Conservation (phyloP, 768 basidiomycete genomes). For the Tylopilus sp. region DNA sequence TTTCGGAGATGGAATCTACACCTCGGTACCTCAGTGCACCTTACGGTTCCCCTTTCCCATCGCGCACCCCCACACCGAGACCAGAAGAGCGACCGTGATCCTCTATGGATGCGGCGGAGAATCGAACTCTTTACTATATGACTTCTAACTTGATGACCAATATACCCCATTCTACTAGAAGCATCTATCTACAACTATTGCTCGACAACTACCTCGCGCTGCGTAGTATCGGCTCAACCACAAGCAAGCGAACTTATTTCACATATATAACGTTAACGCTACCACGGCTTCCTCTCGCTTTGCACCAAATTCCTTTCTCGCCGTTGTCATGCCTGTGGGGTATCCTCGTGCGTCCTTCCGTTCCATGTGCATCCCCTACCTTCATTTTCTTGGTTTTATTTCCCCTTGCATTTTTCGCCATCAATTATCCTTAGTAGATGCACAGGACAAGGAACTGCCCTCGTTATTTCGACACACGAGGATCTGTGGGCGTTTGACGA, state of each 20-base stretch:
- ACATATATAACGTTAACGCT: conserved; percentile 33
- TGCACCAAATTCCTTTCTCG: conserved; percentile 20
- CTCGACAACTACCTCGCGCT: conserved; percentile 24
- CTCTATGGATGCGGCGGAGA: conserved; percentile 10
- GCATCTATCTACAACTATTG: conserved; percentile 32
- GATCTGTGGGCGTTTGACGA: conserved; percentile 14
- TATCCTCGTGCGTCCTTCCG: conserved; percentile 18
- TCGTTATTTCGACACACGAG: conserved; percentile 17
- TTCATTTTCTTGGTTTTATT: conserved; percentile 27
- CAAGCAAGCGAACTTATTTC: conserved; percentile 34
- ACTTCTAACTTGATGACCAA: conserved; percentile 33
- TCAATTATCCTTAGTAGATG: conserved; percentile 9
- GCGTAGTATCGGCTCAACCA: conserved; percentile 21
- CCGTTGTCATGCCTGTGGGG: conserved; percentile 12
- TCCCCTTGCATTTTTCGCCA: conserved; percentile 6
- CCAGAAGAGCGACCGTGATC: conserved; percentile 32
- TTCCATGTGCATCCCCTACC: conserved; percentile 16
- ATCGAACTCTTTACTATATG: conserved; percentile 29
- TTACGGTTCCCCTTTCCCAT: conserved; percentile 48
- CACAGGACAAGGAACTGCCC: conserved; percentile 15
- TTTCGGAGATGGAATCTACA: conserved; percentile 40
- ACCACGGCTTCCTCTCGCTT: conserved; percentile 25
- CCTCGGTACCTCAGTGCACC: conserved; percentile 46
- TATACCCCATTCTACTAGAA: conserved; percentile 35
- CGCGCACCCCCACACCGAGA: conserved; percentile 45